These are phyloP conservation scores for Camellia sinensis DNA, from an alignment of 148 eudicot species.

Conservation along the genomic window DNA sequence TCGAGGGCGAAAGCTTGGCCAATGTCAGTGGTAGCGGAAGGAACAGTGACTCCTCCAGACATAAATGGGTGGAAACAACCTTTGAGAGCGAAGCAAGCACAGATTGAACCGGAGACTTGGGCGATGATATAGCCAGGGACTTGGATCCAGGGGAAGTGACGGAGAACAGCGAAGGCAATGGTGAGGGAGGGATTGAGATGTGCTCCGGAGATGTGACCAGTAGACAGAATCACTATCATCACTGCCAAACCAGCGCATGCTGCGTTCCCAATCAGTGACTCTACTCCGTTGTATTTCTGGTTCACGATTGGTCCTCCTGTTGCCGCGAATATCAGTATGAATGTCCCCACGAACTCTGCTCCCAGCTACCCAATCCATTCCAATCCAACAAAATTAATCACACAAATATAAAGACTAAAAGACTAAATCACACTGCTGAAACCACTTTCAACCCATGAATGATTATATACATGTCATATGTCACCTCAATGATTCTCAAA, in stretches of 20 bases:
- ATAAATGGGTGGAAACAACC: constrained; percentile 77
- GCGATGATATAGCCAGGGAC: constrained; percentile 83
- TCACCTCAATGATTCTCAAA: too few species aligned
- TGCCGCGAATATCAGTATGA: constrained; percentile 81
- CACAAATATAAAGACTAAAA: too few species aligned
- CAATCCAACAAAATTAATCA: too few species aligned
- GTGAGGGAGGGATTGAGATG: constrained; percentile 86
- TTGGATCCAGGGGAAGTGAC: constrained; percentile 86
- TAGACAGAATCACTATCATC: constrained; percentile 78
- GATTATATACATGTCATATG: too few species aligned
- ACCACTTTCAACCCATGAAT: too few species aligned
- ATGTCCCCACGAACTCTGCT: constrained; percentile 90
- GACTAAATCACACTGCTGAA: too few species aligned
- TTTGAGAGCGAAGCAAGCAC: constrained; percentile 77
- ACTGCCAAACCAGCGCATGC: constrained; percentile 33
- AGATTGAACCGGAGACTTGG: constrained; percentile 75
- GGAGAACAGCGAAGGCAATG: constrained; percentile 77
- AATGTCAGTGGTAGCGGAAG: constrained; percentile 34
- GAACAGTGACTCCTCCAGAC: constrained; percentile 87
- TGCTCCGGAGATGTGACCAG: constrained; percentile 92
- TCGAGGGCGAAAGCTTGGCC: constrained; percentile 83
- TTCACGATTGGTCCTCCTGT: constrained; percentile 87
- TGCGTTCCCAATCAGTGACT: constrained; percentile 75
- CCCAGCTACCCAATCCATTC: constrained; percentile 42
- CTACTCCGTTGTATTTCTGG: constrained; percentile 65